phyloP scores from a whole-genome alignment of 2,329 filamentous ascomycete genomes.

The Microsporum canis region DNA sequence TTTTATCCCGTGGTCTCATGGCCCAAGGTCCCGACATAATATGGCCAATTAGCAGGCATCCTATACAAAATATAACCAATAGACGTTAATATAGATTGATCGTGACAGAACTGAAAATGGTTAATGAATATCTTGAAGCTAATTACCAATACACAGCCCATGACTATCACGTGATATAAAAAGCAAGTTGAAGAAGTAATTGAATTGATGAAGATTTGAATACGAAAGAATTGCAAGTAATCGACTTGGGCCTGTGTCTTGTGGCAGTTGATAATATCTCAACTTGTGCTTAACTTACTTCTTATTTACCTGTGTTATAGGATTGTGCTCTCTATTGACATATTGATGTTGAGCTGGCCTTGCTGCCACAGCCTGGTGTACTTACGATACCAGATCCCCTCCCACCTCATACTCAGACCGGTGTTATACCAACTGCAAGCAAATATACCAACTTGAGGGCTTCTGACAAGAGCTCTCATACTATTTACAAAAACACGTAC shows the following conservation, averaged over 20 bases:
- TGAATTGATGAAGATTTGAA: neutral
- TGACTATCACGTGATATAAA: neutral
- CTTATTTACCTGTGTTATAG: too few relatives aligned
- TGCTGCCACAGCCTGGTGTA: neutral
- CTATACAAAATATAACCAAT: too few relatives aligned
- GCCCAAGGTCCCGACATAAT: too few relatives aligned
- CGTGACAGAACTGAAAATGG: too few relatives aligned
- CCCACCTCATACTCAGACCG: neutral
- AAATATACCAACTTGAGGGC: neutral
- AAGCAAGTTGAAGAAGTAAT: neutral
- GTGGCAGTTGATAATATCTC: neutral
- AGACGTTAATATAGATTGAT: too few relatives aligned
- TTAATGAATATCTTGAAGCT: too few relatives aligned
- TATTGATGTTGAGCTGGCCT: neutral
- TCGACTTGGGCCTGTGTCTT: neutral
- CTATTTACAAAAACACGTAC: neutral
- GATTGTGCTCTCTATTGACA: too few relatives aligned
- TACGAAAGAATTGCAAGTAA: neutral
- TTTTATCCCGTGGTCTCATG: too few relatives aligned
- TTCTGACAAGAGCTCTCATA: neutral
- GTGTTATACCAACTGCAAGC: neutral
- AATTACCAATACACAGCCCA: neutral
- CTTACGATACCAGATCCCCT: neutral
- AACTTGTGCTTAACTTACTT: too few relatives aligned
- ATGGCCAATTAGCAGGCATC: too few relatives aligned